Evolutionary conservation across 768 basidiomycete species (phyloP).

Genomic region (Leccinum olivaceopallidum): DNA sequence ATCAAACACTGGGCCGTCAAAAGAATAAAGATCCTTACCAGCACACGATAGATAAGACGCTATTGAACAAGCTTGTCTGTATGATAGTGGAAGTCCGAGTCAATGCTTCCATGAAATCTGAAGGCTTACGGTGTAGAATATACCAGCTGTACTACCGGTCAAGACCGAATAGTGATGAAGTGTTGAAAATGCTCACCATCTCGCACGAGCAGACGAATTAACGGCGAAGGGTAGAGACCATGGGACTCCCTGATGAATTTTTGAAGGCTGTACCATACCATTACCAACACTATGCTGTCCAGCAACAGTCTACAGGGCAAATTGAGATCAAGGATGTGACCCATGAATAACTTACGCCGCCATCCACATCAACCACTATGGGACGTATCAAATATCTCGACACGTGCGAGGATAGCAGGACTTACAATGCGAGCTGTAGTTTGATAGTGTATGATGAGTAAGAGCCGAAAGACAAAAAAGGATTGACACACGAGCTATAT

Average conservation of each 20-base stretch:
- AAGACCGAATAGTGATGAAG: background rate
- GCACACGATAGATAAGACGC: background rate
- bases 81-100: background rate
- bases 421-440: slow-evolving; percentile 9
- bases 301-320: slow-evolving; percentile 2
- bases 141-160: background rate
- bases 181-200: background rate
- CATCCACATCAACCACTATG: slow-evolving; percentile 16
- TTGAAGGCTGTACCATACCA: slow-evolving; percentile 8
- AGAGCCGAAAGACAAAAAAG: background rate
- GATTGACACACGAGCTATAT: background rate
- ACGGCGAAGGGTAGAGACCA: background rate
- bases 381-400: background rate
- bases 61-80: background rate
- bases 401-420: background rate
- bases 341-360: slow-evolving; percentile 1
- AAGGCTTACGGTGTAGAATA: background rate
- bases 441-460: background rate
- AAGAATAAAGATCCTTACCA: background rate
- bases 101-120: background rate
- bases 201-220: background rate
- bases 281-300: slow-evolving; percentile 7
- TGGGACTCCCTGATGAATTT: background rate
- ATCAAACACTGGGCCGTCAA: background rate
- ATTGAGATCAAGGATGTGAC: background rate